Percentiles rank a stretch among this genome's conserved stretches.
Conservation (phyloP, 148 eudicot species). For the Agrostemma githago region DNA sequence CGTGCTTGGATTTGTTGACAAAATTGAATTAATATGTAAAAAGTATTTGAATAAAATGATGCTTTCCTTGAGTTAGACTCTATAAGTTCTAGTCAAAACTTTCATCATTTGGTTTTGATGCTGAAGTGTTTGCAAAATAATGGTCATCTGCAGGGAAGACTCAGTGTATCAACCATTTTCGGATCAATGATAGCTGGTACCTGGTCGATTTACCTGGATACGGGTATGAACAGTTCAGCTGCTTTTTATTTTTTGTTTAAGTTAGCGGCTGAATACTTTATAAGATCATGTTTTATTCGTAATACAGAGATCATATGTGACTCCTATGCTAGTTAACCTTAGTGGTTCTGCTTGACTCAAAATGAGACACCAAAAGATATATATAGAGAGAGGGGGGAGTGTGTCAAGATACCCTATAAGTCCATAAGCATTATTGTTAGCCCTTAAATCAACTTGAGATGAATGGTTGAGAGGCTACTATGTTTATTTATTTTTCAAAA, state of each 20-base stretch:
- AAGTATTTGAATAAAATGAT: not conserved
- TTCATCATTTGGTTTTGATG: not conserved
- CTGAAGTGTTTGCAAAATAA: not conserved
- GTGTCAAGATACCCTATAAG: too few species aligned
- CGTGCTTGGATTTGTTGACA: not conserved
- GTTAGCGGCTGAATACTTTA: not conserved
- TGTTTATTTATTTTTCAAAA: too few species aligned
- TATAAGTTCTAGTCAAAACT: not conserved
- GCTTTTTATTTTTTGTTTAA: not conserved
- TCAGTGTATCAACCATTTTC: constrained; percentile 96
- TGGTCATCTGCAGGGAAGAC: constrained; percentile 73
- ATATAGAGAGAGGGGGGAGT: too few species aligned
- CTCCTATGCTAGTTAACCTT: not conserved
- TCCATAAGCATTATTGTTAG: too few species aligned
- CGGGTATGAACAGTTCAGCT: constrained; percentile 50
- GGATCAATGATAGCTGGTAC: constrained; percentile 90
- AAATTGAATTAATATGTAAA: not conserved
- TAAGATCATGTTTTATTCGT: not conserved
- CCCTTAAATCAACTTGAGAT: too few species aligned
- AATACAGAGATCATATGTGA: not conserved
- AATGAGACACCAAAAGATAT: not conserved
- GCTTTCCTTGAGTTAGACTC: not conserved
- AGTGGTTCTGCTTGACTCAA: not conserved
- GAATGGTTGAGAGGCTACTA: too few species aligned
- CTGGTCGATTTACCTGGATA: constrained; percentile 98